Evolutionary conservation across 2,329 filamentous ascomycete species (phyloP).

Genomic region (Fusarium setosum): DNA sequence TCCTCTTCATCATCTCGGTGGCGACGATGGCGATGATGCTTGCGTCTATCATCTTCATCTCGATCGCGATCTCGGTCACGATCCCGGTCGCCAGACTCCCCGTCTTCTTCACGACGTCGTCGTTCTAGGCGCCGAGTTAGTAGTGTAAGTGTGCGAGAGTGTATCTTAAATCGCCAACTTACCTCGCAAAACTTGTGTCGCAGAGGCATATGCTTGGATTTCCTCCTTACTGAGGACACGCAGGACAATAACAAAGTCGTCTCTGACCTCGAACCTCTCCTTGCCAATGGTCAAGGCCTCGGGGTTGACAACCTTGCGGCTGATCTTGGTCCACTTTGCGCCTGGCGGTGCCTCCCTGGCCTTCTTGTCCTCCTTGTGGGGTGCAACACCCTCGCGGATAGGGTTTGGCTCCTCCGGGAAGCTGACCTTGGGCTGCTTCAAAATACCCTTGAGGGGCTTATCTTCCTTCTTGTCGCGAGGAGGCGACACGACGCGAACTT

Average conservation of each 20-base stretch:
- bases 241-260: constrained; percentile 93
- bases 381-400: constrained; percentile 89
- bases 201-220: constrained; percentile 86
- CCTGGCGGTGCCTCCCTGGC: constrained; percentile 77
- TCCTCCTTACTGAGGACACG: constrained; percentile 89
- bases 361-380: constrained; percentile 87
- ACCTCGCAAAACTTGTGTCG: constrained; percentile 86
- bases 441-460: constrained; percentile 83
- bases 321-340: constrained; percentile 94
- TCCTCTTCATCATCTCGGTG: constrained; percentile 41
- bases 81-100: constrained; percentile 43
- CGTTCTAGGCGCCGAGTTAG: constrained; percentile 43
- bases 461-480: constrained; percentile 72
- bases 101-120: constrained; percentile 47
- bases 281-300: constrained; percentile 87
- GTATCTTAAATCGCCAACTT: constrained; percentile 46
- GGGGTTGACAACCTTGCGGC: constrained; percentile 87
- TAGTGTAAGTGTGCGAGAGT: neutral
- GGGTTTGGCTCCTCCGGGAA: constrained; percentile 91
- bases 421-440: constrained; percentile 82
- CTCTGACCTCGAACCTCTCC: constrained; percentile 90
- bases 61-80: constrained; percentile 46
- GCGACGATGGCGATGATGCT: constrained; percentile 37
- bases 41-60: constrained; percentile 42
- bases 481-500: constrained; percentile 79